Evolutionary conservation across 306 rosid genomes (phyloP).

Genomic region (Benincasa hispida): DNA sequence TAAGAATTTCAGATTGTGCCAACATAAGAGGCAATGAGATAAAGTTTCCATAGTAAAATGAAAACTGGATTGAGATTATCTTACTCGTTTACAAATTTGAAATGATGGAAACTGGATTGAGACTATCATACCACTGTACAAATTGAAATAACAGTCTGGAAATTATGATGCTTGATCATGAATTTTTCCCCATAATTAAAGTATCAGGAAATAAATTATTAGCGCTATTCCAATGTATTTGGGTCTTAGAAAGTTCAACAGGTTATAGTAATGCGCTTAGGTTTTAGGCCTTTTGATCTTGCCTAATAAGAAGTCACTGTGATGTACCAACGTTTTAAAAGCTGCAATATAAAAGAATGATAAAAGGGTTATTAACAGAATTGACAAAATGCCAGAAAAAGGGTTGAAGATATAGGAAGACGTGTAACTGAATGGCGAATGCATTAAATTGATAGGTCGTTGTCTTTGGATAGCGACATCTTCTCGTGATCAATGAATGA

Average conservation of each 20-base stretch:
- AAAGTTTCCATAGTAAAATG: background rate
- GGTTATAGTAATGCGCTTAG: background rate
- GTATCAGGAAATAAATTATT: background rate
- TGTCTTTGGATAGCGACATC: background rate
- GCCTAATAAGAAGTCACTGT: background rate
- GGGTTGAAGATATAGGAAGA: background rate
- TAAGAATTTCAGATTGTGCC: slow-evolving; percentile 9
- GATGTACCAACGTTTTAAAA: background rate
- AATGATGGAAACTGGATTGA: background rate
- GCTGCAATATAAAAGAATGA: background rate
- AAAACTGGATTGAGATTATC: background rate
- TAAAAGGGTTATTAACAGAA: background rate
- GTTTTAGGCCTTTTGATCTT: background rate
- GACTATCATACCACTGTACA: background rate
- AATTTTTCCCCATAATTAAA: background rate
- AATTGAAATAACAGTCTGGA: background rate
- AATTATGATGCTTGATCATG: background rate
- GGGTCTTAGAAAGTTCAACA: background rate
- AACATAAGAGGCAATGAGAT: background rate
- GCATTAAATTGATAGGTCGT: background rate
- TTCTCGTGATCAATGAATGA: background rate
- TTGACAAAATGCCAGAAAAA: background rate
- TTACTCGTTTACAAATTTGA: background rate
- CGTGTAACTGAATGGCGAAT: background rate
- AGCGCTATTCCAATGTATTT: background rate